Percentiles rank a stretch among this genome's conserved stretches.
phyloP scores from a whole-genome alignment of 1,139 yeast genomes.

The Protomyces inundatus region DNA sequence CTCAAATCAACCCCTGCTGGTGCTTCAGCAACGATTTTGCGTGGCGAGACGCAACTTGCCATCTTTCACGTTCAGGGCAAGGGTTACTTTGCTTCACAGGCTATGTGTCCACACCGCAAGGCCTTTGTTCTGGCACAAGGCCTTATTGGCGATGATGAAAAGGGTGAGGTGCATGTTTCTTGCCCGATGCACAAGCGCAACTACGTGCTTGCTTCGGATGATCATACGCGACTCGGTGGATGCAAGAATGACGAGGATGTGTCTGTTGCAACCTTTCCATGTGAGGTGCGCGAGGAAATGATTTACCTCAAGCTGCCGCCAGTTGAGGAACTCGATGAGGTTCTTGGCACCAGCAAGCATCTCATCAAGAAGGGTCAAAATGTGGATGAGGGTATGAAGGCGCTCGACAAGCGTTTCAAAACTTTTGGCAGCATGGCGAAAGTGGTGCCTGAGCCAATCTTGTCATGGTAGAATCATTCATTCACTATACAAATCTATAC shows the following conservation, averaged over 20 bases:
- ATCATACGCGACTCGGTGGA: conserved; percentile 34
- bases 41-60: conserved; percentile 41
- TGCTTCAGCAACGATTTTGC: conserved; percentile 37
- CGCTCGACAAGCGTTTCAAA: conserved; percentile 14
- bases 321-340: conserved; percentile 37
- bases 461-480: neutral
- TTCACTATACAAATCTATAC: too few relatives aligned
- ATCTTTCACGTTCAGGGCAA: conserved; percentile 37
- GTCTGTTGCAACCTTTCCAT: conserved; percentile 39
- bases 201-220: conserved; percentile 35
- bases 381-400: conserved; percentile 19
- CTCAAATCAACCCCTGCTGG: conserved; percentile 38
- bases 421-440: neutral
- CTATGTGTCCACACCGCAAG: conserved; percentile 42
- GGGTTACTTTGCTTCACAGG: conserved; percentile 38
- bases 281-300: conserved; percentile 35
- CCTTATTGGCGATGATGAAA: conserved; percentile 37
- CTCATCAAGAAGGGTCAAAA: conserved; percentile 33
- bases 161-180: conserved; percentile 37
- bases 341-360: conserved; percentile 39
- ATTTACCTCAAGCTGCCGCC: conserved; percentile 38
- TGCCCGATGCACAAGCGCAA: conserved; percentile 42
- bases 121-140: conserved; percentile 40
- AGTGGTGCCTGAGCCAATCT: neutral
- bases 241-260: conserved; percentile 37